phyloP scores from a whole-genome alignment of 768 basidiomycete species.

The Naganishia vishniacii region DNA sequence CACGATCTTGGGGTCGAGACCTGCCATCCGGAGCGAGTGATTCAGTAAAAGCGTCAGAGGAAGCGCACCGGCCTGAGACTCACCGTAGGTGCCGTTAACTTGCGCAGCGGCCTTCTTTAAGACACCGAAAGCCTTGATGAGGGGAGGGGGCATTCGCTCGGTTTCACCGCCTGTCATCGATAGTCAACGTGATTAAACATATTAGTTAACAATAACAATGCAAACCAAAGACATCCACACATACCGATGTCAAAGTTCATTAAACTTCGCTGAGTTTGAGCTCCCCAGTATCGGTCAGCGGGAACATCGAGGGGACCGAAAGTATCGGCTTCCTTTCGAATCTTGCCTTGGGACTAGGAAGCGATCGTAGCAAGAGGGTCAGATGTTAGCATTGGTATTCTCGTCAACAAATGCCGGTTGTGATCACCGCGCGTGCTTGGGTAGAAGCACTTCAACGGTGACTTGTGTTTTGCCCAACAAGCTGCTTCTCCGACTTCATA shows the following conservation, averaged over 20 bases:
- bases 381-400: background rate
- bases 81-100: conserved; percentile 81
- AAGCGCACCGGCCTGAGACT: background rate
- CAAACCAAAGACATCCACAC: conserved; percentile 18
- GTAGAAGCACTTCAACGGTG: too few relatives aligned
- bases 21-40: conserved; percentile 18
- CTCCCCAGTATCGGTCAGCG: conserved; percentile 88
- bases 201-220: background rate
- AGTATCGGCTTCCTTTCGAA: conserved; percentile 79
- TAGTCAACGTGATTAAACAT: background rate
- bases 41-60: background rate
- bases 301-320: conserved; percentile 92
- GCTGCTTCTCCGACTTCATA: too few relatives aligned
- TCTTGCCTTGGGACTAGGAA: conserved; percentile 30
- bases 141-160: conserved; percentile 86
- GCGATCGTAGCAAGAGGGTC: too few relatives aligned
- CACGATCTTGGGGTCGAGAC: conserved; percentile 74
- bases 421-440: too few relatives aligned
- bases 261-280: conserved; percentile 93
- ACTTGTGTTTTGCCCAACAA: too few relatives aligned
- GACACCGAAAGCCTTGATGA: conserved; percentile 96
- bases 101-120: conserved; percentile 93
- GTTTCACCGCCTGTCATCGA: conserved; percentile 59
- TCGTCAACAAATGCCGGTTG: too few relatives aligned
- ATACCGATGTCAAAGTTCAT: conserved; percentile 96